Conservation (phyloP, 2,329 filamentous ascomycete genomes). For the Dissoconium aciculare region DNA sequence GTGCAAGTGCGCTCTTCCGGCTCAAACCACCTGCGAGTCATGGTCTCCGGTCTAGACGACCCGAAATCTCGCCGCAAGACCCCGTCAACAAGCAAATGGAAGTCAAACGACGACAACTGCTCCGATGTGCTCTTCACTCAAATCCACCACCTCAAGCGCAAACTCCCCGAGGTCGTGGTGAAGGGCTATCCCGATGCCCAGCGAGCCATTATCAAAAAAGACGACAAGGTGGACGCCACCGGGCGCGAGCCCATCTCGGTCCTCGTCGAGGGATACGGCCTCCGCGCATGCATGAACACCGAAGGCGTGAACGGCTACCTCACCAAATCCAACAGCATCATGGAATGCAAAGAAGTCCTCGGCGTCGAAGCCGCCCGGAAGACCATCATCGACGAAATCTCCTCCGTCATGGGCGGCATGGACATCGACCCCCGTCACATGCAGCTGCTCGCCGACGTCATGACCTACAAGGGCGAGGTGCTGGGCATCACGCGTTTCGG, state of each 20-base stretch:
- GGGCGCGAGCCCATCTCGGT: slow-evolving; percentile 45
- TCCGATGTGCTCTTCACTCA: slow-evolving; percentile 56
- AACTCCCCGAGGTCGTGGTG: slow-evolving; percentile 69
- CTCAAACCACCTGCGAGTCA: slow-evolving; percentile 47
- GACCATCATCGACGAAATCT: slow-evolving; percentile 82
- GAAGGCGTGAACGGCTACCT: slow-evolving; percentile 70
- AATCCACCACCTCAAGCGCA: slow-evolving; percentile 71
- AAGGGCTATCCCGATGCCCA: slow-evolving; percentile 76
- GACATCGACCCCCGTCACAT: slow-evolving; percentile 94
- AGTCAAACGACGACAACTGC: slow-evolving; percentile 28
- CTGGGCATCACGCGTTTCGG: slow-evolving; percentile 94
- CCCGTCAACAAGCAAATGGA: slow-evolving; percentile 25
- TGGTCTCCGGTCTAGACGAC: slow-evolving; percentile 40
- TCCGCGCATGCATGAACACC: slow-evolving; percentile 81
- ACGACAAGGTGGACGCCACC: slow-evolving; percentile 48
- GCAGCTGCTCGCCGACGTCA: slow-evolving; percentile 91
- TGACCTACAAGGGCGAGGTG: slow-evolving; percentile 98
- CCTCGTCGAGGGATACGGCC: slow-evolving; percentile 82
- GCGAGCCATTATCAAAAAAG: slow-evolving; percentile 78
- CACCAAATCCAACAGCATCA: slow-evolving; percentile 69
- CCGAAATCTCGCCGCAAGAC: slow-evolving; percentile 20
- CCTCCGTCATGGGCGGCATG: slow-evolving; percentile 82
- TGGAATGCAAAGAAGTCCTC: slow-evolving; percentile 75
- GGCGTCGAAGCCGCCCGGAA: slow-evolving; percentile 87
- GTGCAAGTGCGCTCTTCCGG: slow-evolving; percentile 17